Conservation (phyloP, 2,329 filamentous ascomycete species). For the Epichloe amarillans region DNA sequence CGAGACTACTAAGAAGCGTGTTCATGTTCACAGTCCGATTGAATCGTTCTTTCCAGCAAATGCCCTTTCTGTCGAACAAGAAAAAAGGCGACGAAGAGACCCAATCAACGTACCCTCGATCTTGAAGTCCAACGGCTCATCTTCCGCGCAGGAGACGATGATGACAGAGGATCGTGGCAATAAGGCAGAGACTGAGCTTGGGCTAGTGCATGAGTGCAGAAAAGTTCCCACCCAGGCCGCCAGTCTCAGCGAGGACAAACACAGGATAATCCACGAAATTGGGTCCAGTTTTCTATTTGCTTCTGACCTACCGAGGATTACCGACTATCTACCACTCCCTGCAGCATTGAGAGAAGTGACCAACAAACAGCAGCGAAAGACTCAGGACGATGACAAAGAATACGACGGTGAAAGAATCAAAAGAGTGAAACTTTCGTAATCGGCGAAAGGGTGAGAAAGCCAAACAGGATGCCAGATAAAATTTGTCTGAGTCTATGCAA, state of each 20-base stretch:
- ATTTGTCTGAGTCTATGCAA: background rate
- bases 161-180: background rate
- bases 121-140: constrained; percentile 13
- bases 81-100: constrained; percentile 21
- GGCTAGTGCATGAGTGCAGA: constrained; percentile 13
- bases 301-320: constrained; percentile 4
- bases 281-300: constrained; percentile 11
- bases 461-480: background rate
- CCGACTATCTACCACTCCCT: background rate
- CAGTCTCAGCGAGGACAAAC: constrained; percentile 3
- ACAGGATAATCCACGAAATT: constrained; percentile 16
- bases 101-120: constrained; percentile 20
- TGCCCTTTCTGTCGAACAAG: constrained; percentile 22
- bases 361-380: background rate
- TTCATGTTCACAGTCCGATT: constrained; percentile 6
- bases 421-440: background rate
- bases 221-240: constrained; percentile 6
- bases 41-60: constrained; percentile 11
- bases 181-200: constrained; percentile 7
- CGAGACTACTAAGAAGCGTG: constrained; percentile 1
- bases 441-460: background rate
- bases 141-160: constrained; percentile 6
- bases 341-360: background rate
- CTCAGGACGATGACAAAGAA: background rate
- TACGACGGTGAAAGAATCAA: background rate